A percentile compares a stretch with the other conserved stretches of the same genome.
phyloP scores from a whole-genome alignment of 257 asterid species.

The Thymus mandschuricus region DNA sequence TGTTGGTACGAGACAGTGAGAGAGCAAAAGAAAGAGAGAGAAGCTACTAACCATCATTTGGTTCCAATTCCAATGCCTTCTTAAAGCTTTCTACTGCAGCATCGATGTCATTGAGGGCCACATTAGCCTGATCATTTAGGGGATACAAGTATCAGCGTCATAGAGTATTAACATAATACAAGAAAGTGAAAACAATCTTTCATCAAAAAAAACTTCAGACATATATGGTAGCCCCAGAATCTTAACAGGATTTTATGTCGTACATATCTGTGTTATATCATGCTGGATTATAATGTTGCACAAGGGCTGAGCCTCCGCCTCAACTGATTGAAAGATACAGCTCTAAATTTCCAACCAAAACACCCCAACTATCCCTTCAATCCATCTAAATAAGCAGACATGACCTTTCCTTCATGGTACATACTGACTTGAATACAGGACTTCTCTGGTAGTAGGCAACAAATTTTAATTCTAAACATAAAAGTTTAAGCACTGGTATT shows the following conservation, averaged over 20 bases:
- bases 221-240: not conserved
- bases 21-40: constrained; percentile 1
- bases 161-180: not conserved
- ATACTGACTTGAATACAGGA: not conserved
- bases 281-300: not conserved
- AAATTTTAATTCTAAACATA: not conserved
- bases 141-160: constrained; percentile 30
- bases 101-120: constrained; percentile 92
- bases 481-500: not conserved
- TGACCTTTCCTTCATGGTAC: not conserved
- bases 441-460: not conserved
- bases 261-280: not conserved
- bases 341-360: not conserved
- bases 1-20: no score
- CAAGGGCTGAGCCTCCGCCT: not conserved
- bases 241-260: not conserved
- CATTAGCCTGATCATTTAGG: constrained; percentile 64
- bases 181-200: not conserved
- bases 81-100: constrained; percentile 87
- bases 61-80: constrained; percentile 90
- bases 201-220: not conserved
- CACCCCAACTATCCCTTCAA: not conserved
- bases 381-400: not conserved
- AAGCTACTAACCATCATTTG: constrained; percentile 76
- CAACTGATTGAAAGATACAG: not conserved